phyloP scores from a whole-genome alignment of 2,329 filamentous ascomycete species.

The Emmonsiellopsis sp. region DNA sequence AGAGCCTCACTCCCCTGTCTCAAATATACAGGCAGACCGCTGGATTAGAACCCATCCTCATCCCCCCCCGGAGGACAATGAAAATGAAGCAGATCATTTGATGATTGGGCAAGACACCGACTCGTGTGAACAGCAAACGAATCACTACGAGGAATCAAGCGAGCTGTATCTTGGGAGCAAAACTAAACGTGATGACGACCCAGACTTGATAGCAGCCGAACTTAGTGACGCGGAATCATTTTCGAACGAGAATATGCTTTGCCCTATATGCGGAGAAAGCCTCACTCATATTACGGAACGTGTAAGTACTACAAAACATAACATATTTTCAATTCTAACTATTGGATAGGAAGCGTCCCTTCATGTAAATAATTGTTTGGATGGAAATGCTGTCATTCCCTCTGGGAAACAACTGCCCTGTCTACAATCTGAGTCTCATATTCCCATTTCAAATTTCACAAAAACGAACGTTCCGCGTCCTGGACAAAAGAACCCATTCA shows the following conservation, averaged over 20 bases:
- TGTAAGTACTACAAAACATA: conserved; percentile 4
- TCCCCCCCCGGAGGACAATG: neutral
- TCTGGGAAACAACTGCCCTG: conserved; percentile 11
- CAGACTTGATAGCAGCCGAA: conserved; percentile 10
- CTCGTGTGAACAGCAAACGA: neutral
- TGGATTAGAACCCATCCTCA: neutral
- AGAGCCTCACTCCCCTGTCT: conserved; percentile 16
- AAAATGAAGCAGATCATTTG: neutral
- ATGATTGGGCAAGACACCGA: neutral
- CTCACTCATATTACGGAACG: conserved; percentile 48
- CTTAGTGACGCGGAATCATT: conserved; percentile 38
- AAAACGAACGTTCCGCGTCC: conserved; percentile 63
- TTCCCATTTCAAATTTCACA: conserved; percentile 48
- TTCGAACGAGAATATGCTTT: conserved; percentile 35
- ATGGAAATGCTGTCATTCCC: conserved; percentile 58
- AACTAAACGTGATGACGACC: conserved; percentile 16
- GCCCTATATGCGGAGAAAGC: conserved; percentile 66
- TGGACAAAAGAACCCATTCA: conserved; percentile 71
- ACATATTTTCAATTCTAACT: conserved; percentile 4
- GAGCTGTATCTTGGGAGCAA: neutral
- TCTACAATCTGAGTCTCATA: conserved; percentile 10
- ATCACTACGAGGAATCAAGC: neutral
- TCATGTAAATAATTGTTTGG: conserved; percentile 89
- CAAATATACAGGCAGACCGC: conserved; percentile 23
- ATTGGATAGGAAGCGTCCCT: conserved; percentile 57